These are phyloP conservation scores for Quercus berberidifolia DNA, from an alignment of 306 rosid species.

Conservation along the genomic window DNA sequence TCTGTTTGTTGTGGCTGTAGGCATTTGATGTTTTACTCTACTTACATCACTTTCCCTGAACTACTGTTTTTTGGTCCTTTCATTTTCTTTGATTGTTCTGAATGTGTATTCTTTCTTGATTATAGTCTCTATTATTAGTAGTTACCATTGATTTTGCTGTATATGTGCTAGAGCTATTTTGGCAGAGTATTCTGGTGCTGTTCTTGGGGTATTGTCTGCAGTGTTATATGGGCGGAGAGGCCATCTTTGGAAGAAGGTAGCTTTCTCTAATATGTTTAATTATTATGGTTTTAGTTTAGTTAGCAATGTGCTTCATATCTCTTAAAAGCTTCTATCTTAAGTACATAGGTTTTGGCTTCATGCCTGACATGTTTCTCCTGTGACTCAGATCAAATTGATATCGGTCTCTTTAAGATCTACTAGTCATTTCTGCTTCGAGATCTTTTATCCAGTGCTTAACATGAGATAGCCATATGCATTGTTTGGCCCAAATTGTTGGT, in stretches of 20 bases:
- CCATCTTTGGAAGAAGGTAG: conserved; percentile 88
- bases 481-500: neutral
- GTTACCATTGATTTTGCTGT: conserved; percentile 3
- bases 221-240: conserved; percentile 81
- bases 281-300: conserved; percentile 3
- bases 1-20: neutral
- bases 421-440: neutral
- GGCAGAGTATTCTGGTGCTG: conserved; percentile 97
- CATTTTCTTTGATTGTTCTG: neutral
- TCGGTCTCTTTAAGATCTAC: neutral
- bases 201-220: conserved; percentile 92
- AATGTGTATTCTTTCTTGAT: neutral
- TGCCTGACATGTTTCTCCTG: neutral
- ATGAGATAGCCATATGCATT: neutral
- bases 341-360: neutral
- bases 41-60: neutral
- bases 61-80: neutral
- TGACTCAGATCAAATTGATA: neutral
- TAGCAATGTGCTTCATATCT: neutral
- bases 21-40: neutral
- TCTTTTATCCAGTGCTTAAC: neutral
- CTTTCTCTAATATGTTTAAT: conserved; percentile 10
- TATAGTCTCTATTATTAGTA: neutral
- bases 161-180: conserved; percentile 66
- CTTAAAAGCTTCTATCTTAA: neutral